These are phyloP conservation scores for Amaranthus hypochondriacus DNA, from an alignment of 148 eudicot species.

Conservation along the genomic window DNA sequence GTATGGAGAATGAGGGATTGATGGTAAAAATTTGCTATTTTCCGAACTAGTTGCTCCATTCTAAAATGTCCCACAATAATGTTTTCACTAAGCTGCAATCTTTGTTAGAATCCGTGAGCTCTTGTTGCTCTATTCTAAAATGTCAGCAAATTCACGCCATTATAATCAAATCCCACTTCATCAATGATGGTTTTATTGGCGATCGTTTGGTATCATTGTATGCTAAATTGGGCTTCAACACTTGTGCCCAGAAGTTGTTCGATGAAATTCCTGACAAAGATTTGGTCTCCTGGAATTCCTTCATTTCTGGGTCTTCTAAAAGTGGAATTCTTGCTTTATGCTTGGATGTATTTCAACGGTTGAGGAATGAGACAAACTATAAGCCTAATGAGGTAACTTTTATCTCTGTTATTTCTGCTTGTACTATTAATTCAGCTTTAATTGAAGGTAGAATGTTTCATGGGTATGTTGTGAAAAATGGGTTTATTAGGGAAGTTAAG, in stretches of 20 bases:
- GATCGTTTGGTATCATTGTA: conserved; percentile 38
- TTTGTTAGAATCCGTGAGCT: conserved; percentile 16
- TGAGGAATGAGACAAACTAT: conserved; percentile 28
- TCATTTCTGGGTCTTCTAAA: conserved; percentile 32
- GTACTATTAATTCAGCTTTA: conserved; percentile 21
- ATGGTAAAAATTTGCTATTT: not conserved
- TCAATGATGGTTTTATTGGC: conserved; percentile 34
- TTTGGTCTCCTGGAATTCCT: conserved; percentile 44
- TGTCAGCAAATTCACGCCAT: conserved; percentile 30
- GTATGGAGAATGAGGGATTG: no score
- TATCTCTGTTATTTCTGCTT: conserved; percentile 30
- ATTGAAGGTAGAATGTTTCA: conserved; percentile 32
- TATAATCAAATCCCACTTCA: conserved; percentile 26
- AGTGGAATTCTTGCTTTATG: conserved; percentile 20
- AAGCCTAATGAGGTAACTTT: conserved; percentile 36
- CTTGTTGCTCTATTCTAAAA: conserved; percentile 12
- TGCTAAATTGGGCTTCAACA: conserved; percentile 14
- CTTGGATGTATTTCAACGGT: conserved; percentile 26
- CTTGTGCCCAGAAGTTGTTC: conserved; percentile 36
- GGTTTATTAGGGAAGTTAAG: conserved; percentile 29
- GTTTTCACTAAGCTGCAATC: conserved; percentile 7
- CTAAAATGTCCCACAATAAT: conserved; percentile 1
- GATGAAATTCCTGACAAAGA: conserved; percentile 40
- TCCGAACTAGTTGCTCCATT: not conserved
- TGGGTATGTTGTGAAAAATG: conserved; percentile 30